Evolutionary conservation across 1,284 basidiomycete genomes (phyloP), one percentile per base, ranked within the genome.

Genomic region (Melampsora americana): DNA sequence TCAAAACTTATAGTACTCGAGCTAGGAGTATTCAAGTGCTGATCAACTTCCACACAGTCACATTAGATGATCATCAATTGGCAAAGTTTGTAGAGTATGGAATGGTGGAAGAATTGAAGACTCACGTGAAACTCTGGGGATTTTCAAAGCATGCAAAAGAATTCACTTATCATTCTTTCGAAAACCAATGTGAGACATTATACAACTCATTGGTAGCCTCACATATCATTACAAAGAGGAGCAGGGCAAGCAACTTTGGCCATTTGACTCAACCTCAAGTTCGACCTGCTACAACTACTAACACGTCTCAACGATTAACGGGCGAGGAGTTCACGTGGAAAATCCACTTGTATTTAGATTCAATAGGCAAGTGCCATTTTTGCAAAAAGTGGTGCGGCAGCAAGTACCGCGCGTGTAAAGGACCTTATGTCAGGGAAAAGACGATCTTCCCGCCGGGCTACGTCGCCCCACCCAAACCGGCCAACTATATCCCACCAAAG

Each of bases 341-440:
- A 2, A 39, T 69, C 5, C 67, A 69, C 16, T 18, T 42, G 2
- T 69, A 35, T 30, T 56, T 69, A 2, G 67, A 69, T 44, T 69
- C 67, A 3, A 3, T 39, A n/a, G 48, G 50, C 18, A n/a, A 32
- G 18, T 59, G 50, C 26, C 67, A 59, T 11, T 59, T 35, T 39
- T 69, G 67, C 28, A 69, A 59, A 42, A 69, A 69, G n/a, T 5
- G 30, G 6, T 69, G 46, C 30, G 50, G 48, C 11, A 69, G 32
- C n/a, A n/a, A n/a, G n/a, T n/a, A n/a, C n/a, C n/a, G n/a, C n/a
- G n/a, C n/a, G n/a, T n/a, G n/a, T n/a, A n/a, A n/a, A n/a, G n/a
- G n/a, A n/a, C n/a, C 11, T 11, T 48, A 20, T 11, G 20, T 48
- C 11, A 11, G n/a, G n/a, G n/a, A n/a, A n/a, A n/a, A n/a, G n/a